Evolutionary conservation across 257 asterid species (phyloP).

Genomic region (Nicotiana tomentosiformis): DNA sequence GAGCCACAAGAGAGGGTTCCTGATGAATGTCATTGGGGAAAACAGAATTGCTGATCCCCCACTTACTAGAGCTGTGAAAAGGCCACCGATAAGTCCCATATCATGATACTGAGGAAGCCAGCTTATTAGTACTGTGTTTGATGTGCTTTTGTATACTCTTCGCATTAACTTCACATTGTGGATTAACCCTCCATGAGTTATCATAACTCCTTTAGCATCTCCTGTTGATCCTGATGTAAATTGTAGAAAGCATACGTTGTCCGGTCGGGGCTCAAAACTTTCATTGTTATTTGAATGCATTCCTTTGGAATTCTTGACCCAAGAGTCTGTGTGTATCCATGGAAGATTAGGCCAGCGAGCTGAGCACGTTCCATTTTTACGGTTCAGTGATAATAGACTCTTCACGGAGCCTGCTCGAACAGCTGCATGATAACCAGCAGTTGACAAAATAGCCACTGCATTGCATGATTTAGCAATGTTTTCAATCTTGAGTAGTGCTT

Average conservation of each 20-base stretch:
- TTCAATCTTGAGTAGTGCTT: slow-evolving; percentile 69
- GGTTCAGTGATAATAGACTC: slow-evolving; percentile 34
- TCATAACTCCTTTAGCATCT: slow-evolving; percentile 83
- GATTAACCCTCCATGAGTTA: slow-evolving; percentile 68
- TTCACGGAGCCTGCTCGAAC: slow-evolving; percentile 74
- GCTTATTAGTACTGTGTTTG: slow-evolving; percentile 68
- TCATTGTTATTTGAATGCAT: slow-evolving; percentile 2
- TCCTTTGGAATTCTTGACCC: slow-evolving; percentile 47
- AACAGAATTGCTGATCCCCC: slow-evolving; percentile 66
- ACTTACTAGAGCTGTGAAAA: slow-evolving; percentile 66
- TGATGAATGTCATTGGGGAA: slow-evolving; percentile 78
- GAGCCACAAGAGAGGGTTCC: slow-evolving; percentile 78
- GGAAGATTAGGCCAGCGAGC: slow-evolving; percentile 83
- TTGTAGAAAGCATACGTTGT: slow-evolving; percentile 66
- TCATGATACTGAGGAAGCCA: slow-evolving; percentile 92
- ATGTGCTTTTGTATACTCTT: slow-evolving; percentile 62
- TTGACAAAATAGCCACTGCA: slow-evolving; percentile 67
- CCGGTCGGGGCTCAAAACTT: slow-evolving; percentile 22
- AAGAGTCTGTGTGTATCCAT: slow-evolving; percentile 76
- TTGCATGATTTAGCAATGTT: slow-evolving; percentile 62
- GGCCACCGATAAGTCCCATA: slow-evolving; percentile 87
- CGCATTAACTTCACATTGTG: slow-evolving; percentile 77
- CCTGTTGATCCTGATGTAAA: slow-evolving; percentile 90
- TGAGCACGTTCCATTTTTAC: slow-evolving; percentile 28
- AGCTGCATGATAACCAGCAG: slow-evolving; percentile 64